phyloP scores from a whole-genome alignment of 164 flowering plant species.

The Platanus orientalis region DNA sequence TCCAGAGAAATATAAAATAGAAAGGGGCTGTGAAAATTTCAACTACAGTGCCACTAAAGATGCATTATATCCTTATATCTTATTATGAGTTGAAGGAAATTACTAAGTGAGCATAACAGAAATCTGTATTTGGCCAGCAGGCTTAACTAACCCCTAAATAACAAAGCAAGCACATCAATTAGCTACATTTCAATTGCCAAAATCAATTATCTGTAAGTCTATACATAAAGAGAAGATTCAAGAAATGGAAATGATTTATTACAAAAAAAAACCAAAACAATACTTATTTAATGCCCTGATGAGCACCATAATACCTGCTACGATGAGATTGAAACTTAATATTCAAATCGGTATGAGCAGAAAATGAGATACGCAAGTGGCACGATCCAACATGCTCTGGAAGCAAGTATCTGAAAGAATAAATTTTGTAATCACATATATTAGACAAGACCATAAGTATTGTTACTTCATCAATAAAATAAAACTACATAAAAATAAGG shows the following conservation, averaged over 20 bases:
- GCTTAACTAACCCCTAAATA: slow-evolving; percentile 65
- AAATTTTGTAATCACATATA: not conserved
- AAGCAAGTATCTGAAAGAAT: slow-evolving; percentile 68
- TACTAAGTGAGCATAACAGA: slow-evolving; percentile 46
- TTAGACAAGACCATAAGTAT: not conserved
- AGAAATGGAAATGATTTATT: not conserved
- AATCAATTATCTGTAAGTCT: slow-evolving; percentile 5
- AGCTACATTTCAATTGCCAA: slow-evolving; percentile 22
- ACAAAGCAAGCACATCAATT: slow-evolving; percentile 37
- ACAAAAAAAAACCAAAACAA: not conserved
- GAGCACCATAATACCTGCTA: slow-evolving; percentile 57
- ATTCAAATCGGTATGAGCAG: slow-evolving; percentile 88
- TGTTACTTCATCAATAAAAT: not conserved
- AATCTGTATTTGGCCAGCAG: slow-evolving; percentile 47
- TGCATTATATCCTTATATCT: not conserved
- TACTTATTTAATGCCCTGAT: not conserved
- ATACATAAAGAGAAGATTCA: slow-evolving; percentile 3
- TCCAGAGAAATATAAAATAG: not conserved
- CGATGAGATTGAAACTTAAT: slow-evolving; percentile 93
- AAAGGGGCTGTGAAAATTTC: not conserved
- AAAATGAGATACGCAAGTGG: slow-evolving; percentile 77
- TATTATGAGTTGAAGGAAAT: slow-evolving; percentile 37
- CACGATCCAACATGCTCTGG: slow-evolving; percentile 79
- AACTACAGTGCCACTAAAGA: not conserved
- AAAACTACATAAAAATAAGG: not conserved